A percentile compares a stretch with the other conserved stretches of the same genome.
Evolutionary conservation across 2,329 filamentous ascomycete genomes (phyloP).

Genomic region (Arthrobotrys sinensis): DNA sequence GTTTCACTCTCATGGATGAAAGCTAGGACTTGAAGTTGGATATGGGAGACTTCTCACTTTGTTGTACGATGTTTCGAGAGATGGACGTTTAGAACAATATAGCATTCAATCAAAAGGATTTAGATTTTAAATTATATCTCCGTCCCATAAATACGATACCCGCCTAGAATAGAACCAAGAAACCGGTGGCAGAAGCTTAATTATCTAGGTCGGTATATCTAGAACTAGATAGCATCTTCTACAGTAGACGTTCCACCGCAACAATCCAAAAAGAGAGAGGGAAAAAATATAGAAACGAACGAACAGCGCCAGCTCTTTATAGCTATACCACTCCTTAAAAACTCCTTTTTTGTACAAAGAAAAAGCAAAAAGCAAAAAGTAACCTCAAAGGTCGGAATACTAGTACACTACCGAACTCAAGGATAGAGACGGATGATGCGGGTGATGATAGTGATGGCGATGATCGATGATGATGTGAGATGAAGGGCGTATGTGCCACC

Average conservation of each 20-base stretch:
- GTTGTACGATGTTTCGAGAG: too few species aligned
- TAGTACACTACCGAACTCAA: background rate
- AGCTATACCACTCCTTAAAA: conserved; percentile 30
- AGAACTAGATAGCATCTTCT: background rate
- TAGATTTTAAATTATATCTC: too few species aligned
- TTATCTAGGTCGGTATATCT: background rate
- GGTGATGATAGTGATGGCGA: background rate
- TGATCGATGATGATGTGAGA: background rate
- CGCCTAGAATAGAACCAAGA: too few species aligned
- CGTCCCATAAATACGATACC: too few species aligned
- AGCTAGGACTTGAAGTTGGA: too few species aligned
- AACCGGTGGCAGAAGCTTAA: too few species aligned
- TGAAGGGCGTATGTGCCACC: conserved; percentile 1
- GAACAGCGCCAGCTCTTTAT: conserved; percentile 30
- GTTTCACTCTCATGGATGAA: too few species aligned
- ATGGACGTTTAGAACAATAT: too few species aligned
- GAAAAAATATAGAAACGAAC: background rate
- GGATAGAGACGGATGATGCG: background rate
- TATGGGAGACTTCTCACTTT: too few species aligned
- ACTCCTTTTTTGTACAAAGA: conserved; percentile 34
- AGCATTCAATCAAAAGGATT: too few species aligned
- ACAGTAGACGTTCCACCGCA: background rate
- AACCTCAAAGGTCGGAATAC: background rate
- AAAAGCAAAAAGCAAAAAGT: background rate
- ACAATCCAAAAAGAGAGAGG: background rate